Evolutionary conservation across 2,329 filamentous ascomycete species (phyloP).

Genomic region (Hymenoscyphus fructigenus): DNA sequence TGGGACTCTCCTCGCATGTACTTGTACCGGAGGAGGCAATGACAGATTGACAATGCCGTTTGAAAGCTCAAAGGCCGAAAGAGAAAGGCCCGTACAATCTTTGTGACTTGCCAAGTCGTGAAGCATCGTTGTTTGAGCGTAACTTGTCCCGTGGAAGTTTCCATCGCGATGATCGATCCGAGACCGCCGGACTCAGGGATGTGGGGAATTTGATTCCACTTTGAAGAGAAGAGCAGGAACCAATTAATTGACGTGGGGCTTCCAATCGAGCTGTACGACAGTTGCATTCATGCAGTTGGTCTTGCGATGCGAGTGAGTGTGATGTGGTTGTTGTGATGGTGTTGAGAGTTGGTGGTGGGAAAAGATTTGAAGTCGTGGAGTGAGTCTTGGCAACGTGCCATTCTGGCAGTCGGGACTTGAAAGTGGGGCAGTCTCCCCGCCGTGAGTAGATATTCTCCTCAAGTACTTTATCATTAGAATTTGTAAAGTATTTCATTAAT

Average conservation of each 20-base stretch:
- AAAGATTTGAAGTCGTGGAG: background rate
- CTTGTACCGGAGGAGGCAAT: background rate
- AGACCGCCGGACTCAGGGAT: background rate
- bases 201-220: background rate
- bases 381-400: background rate
- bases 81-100: background rate
- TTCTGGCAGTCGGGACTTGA: background rate
- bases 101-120: background rate
- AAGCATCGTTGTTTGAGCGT: background rate
- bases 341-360: background rate
- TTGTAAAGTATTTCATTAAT: too few relatives aligned
- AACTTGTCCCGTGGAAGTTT: background rate
- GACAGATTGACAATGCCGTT: background rate
- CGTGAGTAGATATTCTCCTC: background rate
- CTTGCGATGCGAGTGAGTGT: background rate
- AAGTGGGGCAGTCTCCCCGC: background rate
- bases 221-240: background rate
- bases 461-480: too few relatives aligned
- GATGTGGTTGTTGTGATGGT: background rate
- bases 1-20: background rate
- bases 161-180: slow-evolving; percentile 4
- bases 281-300: background rate
- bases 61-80: background rate
- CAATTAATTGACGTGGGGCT: background rate
- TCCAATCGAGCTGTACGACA: background rate